Percentiles rank a stretch among this genome's conserved stretches.
These are phyloP conservation scores for Suillus subaureus DNA, from an alignment of 768 basidiomycete genomes.

Conservation along the genomic window DNA sequence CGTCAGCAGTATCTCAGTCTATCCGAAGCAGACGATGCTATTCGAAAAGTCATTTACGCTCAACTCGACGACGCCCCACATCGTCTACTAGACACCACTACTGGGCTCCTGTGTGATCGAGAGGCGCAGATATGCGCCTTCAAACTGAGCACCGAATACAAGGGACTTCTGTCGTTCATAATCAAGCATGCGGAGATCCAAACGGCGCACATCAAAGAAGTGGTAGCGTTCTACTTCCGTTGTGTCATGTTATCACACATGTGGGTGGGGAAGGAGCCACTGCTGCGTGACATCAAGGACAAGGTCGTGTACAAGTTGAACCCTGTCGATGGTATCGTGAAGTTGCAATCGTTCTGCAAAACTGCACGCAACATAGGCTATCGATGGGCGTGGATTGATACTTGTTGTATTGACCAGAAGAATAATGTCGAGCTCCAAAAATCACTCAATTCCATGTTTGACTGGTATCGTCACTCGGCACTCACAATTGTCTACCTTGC, in stretches of 20 bases:
- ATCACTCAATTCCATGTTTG: background rate
- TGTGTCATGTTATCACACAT: background rate
- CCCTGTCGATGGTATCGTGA: background rate
- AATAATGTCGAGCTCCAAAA: background rate
- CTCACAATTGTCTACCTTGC: background rate
- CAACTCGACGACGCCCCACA: background rate
- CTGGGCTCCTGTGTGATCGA: background rate
- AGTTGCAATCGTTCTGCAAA: background rate
- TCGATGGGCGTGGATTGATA: background rate
- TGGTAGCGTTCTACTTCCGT: background rate
- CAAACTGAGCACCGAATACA: background rate
- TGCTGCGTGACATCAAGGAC: background rate
- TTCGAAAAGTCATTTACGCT: background rate
- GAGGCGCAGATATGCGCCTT: background rate
- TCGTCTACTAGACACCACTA: background rate
- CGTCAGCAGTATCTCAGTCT: background rate
- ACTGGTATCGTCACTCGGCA: background rate
- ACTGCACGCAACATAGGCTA: background rate
- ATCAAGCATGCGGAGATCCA: background rate
- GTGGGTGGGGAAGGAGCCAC: background rate
- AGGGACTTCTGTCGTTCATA: background rate
- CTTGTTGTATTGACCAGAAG: background rate
- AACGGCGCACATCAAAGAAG: background rate
- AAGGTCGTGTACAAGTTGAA: background rate
- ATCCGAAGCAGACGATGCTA: background rate